These are phyloP conservation scores for Hypomontagnella submonticulosa DNA, from an alignment of 495 filamentous ascomycete species.

Conservation along the genomic window DNA sequence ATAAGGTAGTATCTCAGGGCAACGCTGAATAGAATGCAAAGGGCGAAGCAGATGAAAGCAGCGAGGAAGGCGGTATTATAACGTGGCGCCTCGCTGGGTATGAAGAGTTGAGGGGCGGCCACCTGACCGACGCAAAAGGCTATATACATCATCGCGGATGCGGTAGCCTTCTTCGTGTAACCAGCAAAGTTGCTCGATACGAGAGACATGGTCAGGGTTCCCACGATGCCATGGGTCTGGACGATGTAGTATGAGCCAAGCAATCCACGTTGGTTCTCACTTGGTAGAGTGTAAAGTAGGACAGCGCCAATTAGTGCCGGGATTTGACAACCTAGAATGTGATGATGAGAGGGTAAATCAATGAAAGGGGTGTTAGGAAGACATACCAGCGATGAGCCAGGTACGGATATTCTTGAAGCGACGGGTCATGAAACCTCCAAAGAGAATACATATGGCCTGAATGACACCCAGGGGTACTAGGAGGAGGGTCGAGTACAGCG, in stretches of 20 bases:
- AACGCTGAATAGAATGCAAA: slow-evolving; percentile 33
- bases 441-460: slow-evolving; percentile 50
- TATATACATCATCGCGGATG: slow-evolving; percentile 66
- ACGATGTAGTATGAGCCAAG: slow-evolving; percentile 38
- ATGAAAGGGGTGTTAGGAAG: not conserved
- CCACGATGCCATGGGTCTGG: slow-evolving; percentile 36
- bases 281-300: slow-evolving; percentile 37
- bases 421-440: slow-evolving; percentile 54
- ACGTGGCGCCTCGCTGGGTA: slow-evolving; percentile 37
- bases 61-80: slow-evolving; percentile 48
- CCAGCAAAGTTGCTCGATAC: slow-evolving; percentile 68
- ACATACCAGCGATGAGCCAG: slow-evolving; percentile 35
- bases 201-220: slow-evolving; percentile 34
- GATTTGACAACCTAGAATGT: slow-evolving; percentile 30
- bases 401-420: slow-evolving; percentile 43
- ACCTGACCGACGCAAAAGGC: slow-evolving; percentile 69
- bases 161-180: slow-evolving; percentile 77
- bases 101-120: slow-evolving; percentile 54
- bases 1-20: slow-evolving; percentile 32
- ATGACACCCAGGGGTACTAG: slow-evolving; percentile 57
- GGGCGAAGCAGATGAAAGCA: slow-evolving; percentile 37
- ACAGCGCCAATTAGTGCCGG: slow-evolving; percentile 35
- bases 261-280: slow-evolving; percentile 26
- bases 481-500: slow-evolving; percentile 55
- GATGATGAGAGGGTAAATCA: not conserved